Percentiles rank a stretch among this genome's conserved stretches.
Conservation (phyloP, 2,329 filamentous ascomycete genomes). For the Stromatinia cepivora region DNA sequence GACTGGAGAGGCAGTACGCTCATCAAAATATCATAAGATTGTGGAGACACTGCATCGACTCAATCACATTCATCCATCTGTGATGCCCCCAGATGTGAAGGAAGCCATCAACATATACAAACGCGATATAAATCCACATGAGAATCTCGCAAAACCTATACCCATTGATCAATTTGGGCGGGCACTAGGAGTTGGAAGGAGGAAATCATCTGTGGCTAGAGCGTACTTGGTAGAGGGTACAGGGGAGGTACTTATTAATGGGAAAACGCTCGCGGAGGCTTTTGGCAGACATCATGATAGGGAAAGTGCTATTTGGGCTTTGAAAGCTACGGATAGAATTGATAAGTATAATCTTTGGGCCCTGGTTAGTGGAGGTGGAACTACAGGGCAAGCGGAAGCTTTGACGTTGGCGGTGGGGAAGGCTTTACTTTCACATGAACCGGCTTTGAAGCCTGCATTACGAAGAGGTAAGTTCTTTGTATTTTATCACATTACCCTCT, state of each 20-base stretch:
- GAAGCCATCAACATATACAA: slow-evolving; percentile 68
- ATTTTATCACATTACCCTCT: slow-evolving; percentile 1
- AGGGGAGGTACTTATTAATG: slow-evolving; percentile 87
- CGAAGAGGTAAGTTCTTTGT: slow-evolving; percentile 73
- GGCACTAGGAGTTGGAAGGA: slow-evolving; percentile 75
- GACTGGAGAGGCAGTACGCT: slow-evolving; percentile 71
- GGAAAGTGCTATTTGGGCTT: slow-evolving; percentile 89
- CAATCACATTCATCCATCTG: slow-evolving; percentile 78
- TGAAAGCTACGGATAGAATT: slow-evolving; percentile 77
- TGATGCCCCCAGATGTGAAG: slow-evolving; percentile 71
- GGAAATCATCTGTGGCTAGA: slow-evolving; percentile 83
- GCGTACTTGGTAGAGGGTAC: slow-evolving; percentile 91
- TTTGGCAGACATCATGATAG: slow-evolving; percentile 91
- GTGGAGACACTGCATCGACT: slow-evolving; percentile 74
- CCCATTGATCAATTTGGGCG: slow-evolving; percentile 75
- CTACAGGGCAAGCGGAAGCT: slow-evolving; percentile 93
- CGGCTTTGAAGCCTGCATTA: slow-evolving; percentile 81
- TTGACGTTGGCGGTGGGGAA: slow-evolving; percentile 87
- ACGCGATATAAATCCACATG: slow-evolving; percentile 70
- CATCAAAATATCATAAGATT: slow-evolving; percentile 76
- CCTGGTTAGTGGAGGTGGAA: slow-evolving; percentile 78
- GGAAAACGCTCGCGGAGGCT: slow-evolving; percentile 75
- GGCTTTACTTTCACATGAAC: slow-evolving; percentile 87
- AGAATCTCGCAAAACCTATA: slow-evolving; percentile 61
- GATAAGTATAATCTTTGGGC: slow-evolving; percentile 99